Base-by-base conservation (phyloP, 495 filamentous ascomycete species). In the Tuber umbilicatum region DNA sequence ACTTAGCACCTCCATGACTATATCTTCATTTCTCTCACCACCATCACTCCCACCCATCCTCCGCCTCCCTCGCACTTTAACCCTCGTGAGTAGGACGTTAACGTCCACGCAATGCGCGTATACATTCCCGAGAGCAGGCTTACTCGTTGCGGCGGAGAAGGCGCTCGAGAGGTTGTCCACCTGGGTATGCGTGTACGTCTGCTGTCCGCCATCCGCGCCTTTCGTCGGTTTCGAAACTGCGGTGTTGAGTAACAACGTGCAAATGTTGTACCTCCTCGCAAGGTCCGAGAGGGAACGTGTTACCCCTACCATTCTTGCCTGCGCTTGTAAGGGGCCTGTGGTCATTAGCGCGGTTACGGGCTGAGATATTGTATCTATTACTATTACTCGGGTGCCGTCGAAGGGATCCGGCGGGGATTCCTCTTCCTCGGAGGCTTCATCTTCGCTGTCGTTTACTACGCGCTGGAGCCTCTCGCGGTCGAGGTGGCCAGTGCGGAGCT, bases 91-190 rank as follows among this genome's bases (percentile, higher is more conserved):
- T 68, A 81, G 42, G 47, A 78, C 19, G n/a, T 73, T 75, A 10
- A 81, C 43, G 70, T 81, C 79, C 12, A 73, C 72, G n/a, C 74
- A 80, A 38, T 77, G 73, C 17, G 78, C 40, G 39, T 77, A 80
- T 1, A 76, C 73, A 2, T 78, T 74, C 4, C 79, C 79, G 10
- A 81, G 31, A 23, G 74, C 69, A n/a, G 78, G 78, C n/a, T 70
- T 80, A 60, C 71, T 42, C 27, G 69, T 70, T 7, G 69, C 64
- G 19, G 69, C 35, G 17, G n/a, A 41, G 39, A 78, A 79, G 47
- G 60, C 39, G 5, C 77, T 78, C 14, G 77, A 67, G 42, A 31
- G 31, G 38, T 75, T 47, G 64, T 78, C 16, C 71, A 60, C 41
- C 70, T 73, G 40, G 77, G 67, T 38, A 70, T 43, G 43, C 69